Percentiles rank a stretch among this genome's conserved stretches.
These are phyloP conservation scores for Fraxinus baroniana DNA, from an alignment of 305 asterid species.

Conservation along the genomic window DNA sequence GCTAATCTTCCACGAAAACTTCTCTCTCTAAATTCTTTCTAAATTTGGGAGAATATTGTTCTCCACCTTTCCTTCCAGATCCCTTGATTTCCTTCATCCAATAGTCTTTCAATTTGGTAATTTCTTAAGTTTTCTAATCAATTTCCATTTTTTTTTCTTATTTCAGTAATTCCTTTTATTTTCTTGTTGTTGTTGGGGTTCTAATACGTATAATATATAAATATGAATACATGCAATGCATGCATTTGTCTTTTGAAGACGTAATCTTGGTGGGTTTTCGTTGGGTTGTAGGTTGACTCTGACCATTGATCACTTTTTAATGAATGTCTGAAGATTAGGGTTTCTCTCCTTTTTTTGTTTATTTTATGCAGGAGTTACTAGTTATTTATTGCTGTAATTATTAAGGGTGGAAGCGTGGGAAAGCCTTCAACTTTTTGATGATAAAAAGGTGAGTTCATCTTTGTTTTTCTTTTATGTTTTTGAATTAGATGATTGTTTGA, in stretches of 20 bases:
- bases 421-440: constrained; percentile 37
- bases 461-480: neutral
- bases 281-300: constrained; percentile 30
- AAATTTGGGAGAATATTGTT: constrained; percentile 28
- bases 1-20: constrained; percentile 25
- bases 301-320: constrained; percentile 36
- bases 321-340: constrained; percentile 33
- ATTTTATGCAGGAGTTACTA: constrained; percentile 36
- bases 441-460: constrained; percentile 27
- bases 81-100: neutral
- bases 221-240: constrained; percentile 30
- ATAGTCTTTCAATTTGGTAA: constrained; percentile 29
- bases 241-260: constrained; percentile 24
- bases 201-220: constrained; percentile 12
- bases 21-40: constrained; percentile 16
- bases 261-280: constrained; percentile 31
- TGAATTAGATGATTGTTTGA: constrained; percentile 20
- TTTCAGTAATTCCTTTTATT: neutral
- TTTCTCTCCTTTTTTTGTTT: constrained; percentile 16
- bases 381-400: constrained; percentile 32
- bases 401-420: constrained; percentile 30
- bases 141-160: neutral
- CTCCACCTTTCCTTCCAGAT: constrained; percentile 11
- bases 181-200: constrained; percentile 22
- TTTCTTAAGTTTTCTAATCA: constrained; percentile 12